A percentile compares a stretch with the other conserved stretches of the same genome.
Evolutionary conservation across 2,329 filamentous ascomycete species (phyloP).

Genomic region (Pseudocercospora vitis): DNA sequence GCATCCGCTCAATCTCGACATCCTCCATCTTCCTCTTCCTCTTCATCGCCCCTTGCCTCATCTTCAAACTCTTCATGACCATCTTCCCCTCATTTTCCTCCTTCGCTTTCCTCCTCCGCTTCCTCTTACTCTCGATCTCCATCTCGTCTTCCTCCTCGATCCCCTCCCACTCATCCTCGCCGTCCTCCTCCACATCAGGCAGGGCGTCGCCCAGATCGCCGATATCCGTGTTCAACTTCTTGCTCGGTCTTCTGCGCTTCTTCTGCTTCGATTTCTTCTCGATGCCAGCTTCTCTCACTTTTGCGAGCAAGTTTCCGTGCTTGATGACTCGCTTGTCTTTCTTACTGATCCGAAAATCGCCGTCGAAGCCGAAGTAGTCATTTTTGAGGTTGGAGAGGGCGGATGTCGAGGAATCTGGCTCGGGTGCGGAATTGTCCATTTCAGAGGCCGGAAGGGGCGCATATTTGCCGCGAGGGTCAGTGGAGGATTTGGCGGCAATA

Average conservation of each 20-base stretch:
- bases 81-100: constrained; percentile 61
- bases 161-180: constrained; percentile 46
- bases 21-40: constrained; percentile 76
- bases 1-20: constrained; percentile 81
- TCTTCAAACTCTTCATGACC: constrained; percentile 71
- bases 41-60: constrained; percentile 76
- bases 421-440: not conserved
- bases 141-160: constrained; percentile 30
- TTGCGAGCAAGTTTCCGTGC: constrained; percentile 69
- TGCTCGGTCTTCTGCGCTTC: constrained; percentile 67
- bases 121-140: constrained; percentile 14
- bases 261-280: constrained; percentile 52
- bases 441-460: constrained; percentile 21
- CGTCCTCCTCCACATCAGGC: constrained; percentile 56
- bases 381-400: constrained; percentile 13
- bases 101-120: constrained; percentile 3
- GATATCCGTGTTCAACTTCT: constrained; percentile 76
- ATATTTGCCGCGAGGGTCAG: constrained; percentile 28
- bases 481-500: constrained; percentile 15
- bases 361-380: constrained; percentile 23
- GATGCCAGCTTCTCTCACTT: constrained; percentile 54
- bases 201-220: constrained; percentile 77
- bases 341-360: constrained; percentile 59
- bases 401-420: constrained; percentile 6
- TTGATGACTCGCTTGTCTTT: constrained; percentile 81